These are phyloP conservation scores for Aspergillus cavernicola DNA, from an alignment of 495 filamentous ascomycete species.

Conservation along the genomic window DNA sequence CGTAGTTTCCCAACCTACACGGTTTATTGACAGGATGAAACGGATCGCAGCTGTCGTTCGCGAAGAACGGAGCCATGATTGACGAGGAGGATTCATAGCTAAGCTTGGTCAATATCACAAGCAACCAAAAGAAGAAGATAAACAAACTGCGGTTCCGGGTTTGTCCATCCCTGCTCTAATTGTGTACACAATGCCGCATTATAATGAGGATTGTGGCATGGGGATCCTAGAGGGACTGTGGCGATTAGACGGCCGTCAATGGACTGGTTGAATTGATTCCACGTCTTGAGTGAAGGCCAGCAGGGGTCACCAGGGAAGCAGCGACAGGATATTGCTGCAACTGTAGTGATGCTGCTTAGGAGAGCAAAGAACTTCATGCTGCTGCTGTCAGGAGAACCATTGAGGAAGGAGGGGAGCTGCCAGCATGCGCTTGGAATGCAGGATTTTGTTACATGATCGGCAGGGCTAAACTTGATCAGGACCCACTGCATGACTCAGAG, in stretches of 20 bases:
- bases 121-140: not conserved
- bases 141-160: not conserved
- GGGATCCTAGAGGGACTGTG: slow-evolving; percentile 10
- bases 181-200: slow-evolving; percentile 5
- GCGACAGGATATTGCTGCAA: not conserved
- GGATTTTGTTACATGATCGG: too few species aligned
- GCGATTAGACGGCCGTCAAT: slow-evolving; percentile 14
- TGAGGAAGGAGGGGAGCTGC: too few species aligned
- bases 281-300: slow-evolving; percentile 14
- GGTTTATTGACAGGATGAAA: slow-evolving; percentile 40
- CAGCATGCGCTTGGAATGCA: too few species aligned
- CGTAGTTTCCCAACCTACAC: slow-evolving; percentile 56
- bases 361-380: too few species aligned
- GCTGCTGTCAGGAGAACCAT: too few species aligned
- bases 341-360: too few species aligned
- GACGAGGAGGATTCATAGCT: slow-evolving; percentile 36
- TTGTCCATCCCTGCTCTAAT: slow-evolving; percentile 19
- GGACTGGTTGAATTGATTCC: slow-evolving; percentile 17
- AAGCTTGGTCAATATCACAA: not conserved
- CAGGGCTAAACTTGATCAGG: too few species aligned
- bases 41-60: slow-evolving; percentile 52
- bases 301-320: slow-evolving; percentile 12
- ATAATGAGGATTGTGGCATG: slow-evolving; percentile 16
- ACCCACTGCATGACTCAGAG: too few species aligned
- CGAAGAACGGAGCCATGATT: slow-evolving; percentile 38